Conservation (phyloP, 495 filamentous ascomycete species). For the Lentithecium fluviatile region DNA sequence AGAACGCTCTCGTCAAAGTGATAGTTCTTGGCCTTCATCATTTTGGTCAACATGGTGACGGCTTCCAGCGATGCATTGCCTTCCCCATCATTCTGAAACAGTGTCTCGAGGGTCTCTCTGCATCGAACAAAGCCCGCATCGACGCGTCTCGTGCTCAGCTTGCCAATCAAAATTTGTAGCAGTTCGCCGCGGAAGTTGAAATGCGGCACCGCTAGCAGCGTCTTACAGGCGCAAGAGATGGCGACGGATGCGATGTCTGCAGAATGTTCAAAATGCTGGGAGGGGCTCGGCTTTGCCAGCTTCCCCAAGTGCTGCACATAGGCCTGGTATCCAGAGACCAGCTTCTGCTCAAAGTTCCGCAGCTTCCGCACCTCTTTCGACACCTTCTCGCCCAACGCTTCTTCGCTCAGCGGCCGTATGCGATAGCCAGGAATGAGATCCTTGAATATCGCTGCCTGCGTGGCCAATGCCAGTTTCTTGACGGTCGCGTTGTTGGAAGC, state of each 20-base stretch:
- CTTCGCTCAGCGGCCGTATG: constrained; percentile 77
- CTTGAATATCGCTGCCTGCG: constrained; percentile 88
- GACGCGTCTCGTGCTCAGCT: constrained; percentile 64
- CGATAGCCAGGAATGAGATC: constrained; percentile 95
- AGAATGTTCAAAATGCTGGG: constrained; percentile 36
- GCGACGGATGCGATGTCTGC: constrained; percentile 63
- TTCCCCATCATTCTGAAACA: constrained; percentile 87
- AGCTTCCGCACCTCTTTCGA: constrained; percentile 88
- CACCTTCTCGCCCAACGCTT: constrained; percentile 69
- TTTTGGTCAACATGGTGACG: constrained; percentile 79
- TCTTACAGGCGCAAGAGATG: constrained; percentile 76
- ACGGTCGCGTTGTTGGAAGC: constrained; percentile 66
- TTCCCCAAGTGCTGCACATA: constrained; percentile 73
- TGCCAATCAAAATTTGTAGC: constrained; percentile 79
- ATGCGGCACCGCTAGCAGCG: constrained; percentile 79
- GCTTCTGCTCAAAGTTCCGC: constrained; percentile 76
- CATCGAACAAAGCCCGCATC: constrained; percentile 78
- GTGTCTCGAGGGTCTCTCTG: constrained; percentile 69
- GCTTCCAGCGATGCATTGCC: constrained; percentile 84
- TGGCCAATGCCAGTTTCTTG: constrained; percentile 76
- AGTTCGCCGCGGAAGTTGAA: constrained; percentile 94
- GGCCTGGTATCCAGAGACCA: constrained; percentile 74
- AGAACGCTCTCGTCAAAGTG: constrained; percentile 77
- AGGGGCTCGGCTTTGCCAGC: constrained; percentile 55
- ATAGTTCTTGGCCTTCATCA: constrained; percentile 87